Evolutionary conservation across 2,329 filamentous ascomycete species (phyloP).

Genomic region (Stagonosporopsis chrysanthemi): DNA sequence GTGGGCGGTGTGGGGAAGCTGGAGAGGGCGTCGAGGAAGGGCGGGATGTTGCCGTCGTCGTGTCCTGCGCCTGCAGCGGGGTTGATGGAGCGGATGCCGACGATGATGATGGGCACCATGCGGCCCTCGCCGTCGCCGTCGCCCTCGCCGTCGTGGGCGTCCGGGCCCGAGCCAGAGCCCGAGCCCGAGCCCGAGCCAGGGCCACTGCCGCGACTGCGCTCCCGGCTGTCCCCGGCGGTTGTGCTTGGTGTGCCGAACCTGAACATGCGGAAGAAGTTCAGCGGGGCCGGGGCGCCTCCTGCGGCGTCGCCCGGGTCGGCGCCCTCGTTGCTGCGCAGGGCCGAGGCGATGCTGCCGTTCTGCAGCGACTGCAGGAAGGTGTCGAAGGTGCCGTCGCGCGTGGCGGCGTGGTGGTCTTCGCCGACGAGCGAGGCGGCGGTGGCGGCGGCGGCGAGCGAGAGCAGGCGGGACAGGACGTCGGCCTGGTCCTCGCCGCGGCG

Average conservation of each 20-base stretch:
- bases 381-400: slow-evolving; percentile 68
- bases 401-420: slow-evolving; percentile 62
- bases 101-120: slow-evolving; percentile 73
- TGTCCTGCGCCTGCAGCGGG: slow-evolving; percentile 57
- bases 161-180: no score
- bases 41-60: slow-evolving; percentile 54
- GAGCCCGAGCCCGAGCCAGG: no score
- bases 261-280: slow-evolving; percentile 75
- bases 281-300: slow-evolving; percentile 45
- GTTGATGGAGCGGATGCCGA: slow-evolving; percentile 72
- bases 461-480: slow-evolving; percentile 65
- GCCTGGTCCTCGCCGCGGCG: slow-evolving; percentile 67
- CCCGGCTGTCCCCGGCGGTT: slow-evolving; percentile 40
- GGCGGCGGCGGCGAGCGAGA: slow-evolving; percentile 69
- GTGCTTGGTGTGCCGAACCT: slow-evolving; percentile 62
- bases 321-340: slow-evolving; percentile 56
- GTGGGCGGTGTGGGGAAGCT: slow-evolving; percentile 56
- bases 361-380: slow-evolving; percentile 69
- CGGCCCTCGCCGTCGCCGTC: slow-evolving; percentile 59
- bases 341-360: slow-evolving; percentile 65
- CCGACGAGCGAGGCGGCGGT: slow-evolving; percentile 71
- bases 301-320: slow-evolving; percentile 50
- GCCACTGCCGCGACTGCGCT: slow-evolving; percentile 34
- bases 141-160: slow-evolving; percentile 32
- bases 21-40: slow-evolving; percentile 60